Evolutionary conservation across 345 rosid species (phyloP).

Genomic region (Hevea brasiliensis): DNA sequence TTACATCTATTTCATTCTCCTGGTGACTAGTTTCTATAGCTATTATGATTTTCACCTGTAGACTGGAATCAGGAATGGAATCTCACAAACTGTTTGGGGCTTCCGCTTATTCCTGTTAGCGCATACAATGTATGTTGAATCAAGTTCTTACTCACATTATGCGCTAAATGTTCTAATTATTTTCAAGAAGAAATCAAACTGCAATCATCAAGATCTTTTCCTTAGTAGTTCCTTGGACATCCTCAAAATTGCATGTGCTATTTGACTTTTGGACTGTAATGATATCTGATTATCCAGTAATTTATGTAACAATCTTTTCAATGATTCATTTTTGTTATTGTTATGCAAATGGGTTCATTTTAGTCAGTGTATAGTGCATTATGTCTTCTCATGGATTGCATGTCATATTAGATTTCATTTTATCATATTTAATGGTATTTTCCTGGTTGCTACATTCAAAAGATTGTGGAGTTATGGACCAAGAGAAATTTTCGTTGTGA

Average conservation of each 20-base stretch:
- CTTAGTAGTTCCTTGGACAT: background rate
- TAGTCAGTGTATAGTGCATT: background rate
- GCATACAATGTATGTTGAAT: background rate
- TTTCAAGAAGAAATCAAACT: background rate
- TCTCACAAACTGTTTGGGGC: background rate
- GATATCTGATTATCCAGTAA: background rate
- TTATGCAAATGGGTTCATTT: background rate
- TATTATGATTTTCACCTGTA: background rate
- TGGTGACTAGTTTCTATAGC: background rate
- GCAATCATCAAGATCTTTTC: too few species aligned
- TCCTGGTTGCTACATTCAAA: conserved; percentile 10
- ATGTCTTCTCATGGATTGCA: background rate
- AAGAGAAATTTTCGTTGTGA: conserved; percentile 90
- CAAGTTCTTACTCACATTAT: background rate
- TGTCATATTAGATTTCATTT: background rate
- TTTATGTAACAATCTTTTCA: background rate
- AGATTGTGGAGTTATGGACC: conserved; percentile 96
- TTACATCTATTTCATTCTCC: background rate
- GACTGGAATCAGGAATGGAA: background rate
- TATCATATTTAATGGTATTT: background rate
- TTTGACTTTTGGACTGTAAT: background rate
- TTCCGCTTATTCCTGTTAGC: background rate
- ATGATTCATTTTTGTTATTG: background rate
- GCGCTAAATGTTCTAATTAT: background rate
- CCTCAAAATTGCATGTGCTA: background rate